Base-by-base conservation (phyloP, 2,329 filamentous ascomycete species). In the Colletotrichum simmondsii region DNA sequence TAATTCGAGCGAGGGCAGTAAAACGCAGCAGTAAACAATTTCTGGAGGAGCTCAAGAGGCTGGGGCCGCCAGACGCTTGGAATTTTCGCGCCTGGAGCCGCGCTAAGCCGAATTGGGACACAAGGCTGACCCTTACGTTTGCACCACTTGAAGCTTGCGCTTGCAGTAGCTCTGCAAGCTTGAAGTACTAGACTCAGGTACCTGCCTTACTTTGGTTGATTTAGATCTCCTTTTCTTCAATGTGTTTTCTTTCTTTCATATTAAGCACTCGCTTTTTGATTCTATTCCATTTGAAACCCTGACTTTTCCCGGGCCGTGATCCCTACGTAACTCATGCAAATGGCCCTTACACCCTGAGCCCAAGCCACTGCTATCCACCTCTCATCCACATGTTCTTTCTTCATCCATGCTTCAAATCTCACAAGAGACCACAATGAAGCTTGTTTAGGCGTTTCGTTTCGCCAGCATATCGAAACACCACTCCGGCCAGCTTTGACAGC, bases 31-130 rank as follows among this genome's bases (percentile, higher is more conserved):
- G 74, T 80, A 77, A 79, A 79, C 77, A 80, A 80, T 80, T 80
- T 80, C 78, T 80, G 65, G 71, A 56, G 57, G 71, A 72, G 68
- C 71, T 73, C 68, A 76, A 79, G 78, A 81, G 81, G 77, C 79
- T 81, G 79, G 78, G 73, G 53, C 42, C 54, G 28, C 60, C 72
- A 71, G 73, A 78, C 77, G 77, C 79, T 80, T 80, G 81, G 80
- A 78, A 80, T 82, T 82, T 82, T 83, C 80, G 81, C 79, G 76
- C 76, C 57, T 71, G 74, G 66, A 61, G 67, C 53, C 16, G 73
- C 80, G 78, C 81, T 83, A 83, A 71, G 65, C 81, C 81, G 30
- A 65, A 79, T 81, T 76, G 30, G 75, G 81, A 71, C 64, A 74
- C 80, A 81, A 80, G 80, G 78, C 80, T 81, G 79, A 79, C 73